Base-by-base conservation (phyloP, 1,284 basidiomycete genomes). In the Ceratobasidium theobromae region DNA sequence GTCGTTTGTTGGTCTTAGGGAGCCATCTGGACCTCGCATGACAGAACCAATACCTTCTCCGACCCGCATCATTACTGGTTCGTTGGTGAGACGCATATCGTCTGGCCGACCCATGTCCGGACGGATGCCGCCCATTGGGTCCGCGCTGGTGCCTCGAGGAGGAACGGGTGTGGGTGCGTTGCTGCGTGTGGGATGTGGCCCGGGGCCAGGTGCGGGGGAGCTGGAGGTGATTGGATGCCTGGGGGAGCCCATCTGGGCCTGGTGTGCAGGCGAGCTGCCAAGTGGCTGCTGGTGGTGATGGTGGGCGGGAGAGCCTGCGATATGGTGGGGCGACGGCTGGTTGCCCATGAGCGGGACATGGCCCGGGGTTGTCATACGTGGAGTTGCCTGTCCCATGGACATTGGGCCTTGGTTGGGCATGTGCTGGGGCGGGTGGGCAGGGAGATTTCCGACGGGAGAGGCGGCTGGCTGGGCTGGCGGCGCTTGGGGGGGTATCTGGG, bases 71-170 rank as follows among this genome's bases (percentile, higher is more conserved):
- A 58, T 58, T 9, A 28, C 43, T 38, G 4, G 43, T 1, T 45
- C 41, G 32, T 38, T 43, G n/a, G 40, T 18, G 8, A 38, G 35
- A 11, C 35, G 41, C 6, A 53, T 18, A 3, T 35, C 52, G 16
- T 16, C 18, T 1, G 41, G 55, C 21, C 43, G 46, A 6, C 49
- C 12, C 12, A 45, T 35, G 9, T 51, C 57, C 28, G 55, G 41
- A 21, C 55, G 55, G 45, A 62, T 62, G 11, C 57, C 41, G 41
- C 45, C 46, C 57, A 62, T 62, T 27, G 57, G 57, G 21, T 62
- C 57, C 25, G 57, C 46, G 25, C 46, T 62, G 1, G 55, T 21
- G 6, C 43, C 55, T 41, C 55, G 55, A 25, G 57, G 57, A 14
- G 57, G 57, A 9, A 62, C 57, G n/a, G 57, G 57, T 11, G 57